Evolutionary conservation across 148 eudicot genomes (phyloP).

Genomic region (Rhododendron kiyosumense): DNA sequence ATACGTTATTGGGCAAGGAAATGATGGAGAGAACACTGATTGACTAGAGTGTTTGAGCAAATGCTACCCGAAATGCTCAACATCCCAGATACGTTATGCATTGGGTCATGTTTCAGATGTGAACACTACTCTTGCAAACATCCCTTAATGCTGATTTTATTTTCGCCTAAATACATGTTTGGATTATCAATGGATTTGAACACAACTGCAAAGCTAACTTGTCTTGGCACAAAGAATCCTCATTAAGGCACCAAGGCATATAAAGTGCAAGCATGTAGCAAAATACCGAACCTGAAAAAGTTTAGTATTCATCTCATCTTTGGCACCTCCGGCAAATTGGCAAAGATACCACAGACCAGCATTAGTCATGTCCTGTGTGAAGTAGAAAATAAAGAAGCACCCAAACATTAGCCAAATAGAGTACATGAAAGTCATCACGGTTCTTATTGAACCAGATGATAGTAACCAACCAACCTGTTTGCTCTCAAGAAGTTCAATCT

Average conservation of each 20-base stretch:
- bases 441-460: neutral
- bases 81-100: neutral
- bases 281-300: conserved; percentile 41
- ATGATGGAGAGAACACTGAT: no score
- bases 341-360: conserved; percentile 81
- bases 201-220: neutral
- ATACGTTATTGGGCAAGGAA: no score
- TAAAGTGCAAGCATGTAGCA: neutral
- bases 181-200: neutral
- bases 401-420: neutral
- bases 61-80: neutral
- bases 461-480: conserved; percentile 48
- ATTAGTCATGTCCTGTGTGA: conserved; percentile 71
- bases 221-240: neutral
- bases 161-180: neutral
- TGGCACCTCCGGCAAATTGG: conserved; percentile 69
- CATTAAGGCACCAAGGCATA: neutral
- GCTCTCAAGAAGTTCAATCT: conserved; percentile 71
- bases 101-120: neutral
- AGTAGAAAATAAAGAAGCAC: conserved; percentile 3
- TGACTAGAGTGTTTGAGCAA: neutral
- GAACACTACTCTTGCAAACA: neutral
- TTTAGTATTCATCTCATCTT: conserved; percentile 49
- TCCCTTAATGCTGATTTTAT: neutral
- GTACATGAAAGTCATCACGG: neutral